Conservation (phyloP, 176 grass and related monocot species). For the Rhipidocladum racemiflorum region DNA sequence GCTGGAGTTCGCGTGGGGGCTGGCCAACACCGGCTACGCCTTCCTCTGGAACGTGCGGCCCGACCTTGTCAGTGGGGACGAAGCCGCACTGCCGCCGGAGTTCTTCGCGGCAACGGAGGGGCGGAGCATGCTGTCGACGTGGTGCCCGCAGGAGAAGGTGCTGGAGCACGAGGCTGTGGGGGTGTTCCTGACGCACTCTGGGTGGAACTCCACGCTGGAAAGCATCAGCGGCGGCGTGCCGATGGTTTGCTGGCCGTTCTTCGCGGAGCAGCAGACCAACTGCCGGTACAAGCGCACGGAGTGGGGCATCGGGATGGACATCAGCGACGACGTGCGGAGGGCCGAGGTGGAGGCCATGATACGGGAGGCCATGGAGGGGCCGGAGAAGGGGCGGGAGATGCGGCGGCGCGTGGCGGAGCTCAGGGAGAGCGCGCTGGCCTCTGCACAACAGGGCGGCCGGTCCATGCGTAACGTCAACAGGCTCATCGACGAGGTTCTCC, state of each 20-base stretch:
- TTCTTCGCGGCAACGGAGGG: neutral
- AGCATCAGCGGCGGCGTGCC: constrained; percentile 44
- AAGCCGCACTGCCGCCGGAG: constrained; percentile 19
- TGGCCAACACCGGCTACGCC: constrained; percentile 36
- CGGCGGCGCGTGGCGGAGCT: neutral
- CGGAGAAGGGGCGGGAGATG: constrained; percentile 32
- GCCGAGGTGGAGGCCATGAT: constrained; percentile 21
- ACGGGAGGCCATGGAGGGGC: constrained; percentile 42
- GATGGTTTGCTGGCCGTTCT: constrained; percentile 60
- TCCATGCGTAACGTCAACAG: constrained; percentile 28
- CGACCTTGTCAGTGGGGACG: constrained; percentile 38
- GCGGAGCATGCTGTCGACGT: constrained; percentile 31
- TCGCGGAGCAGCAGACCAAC: constrained; percentile 67
- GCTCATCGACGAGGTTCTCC: constrained; percentile 29
- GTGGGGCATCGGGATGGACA: constrained; percentile 51
- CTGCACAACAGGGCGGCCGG: neutral
- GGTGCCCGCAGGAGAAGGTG: constrained; percentile 53
- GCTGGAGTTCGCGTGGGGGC: constrained; percentile 55
- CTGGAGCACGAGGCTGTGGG: constrained; percentile 50
- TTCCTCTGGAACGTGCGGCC: constrained; percentile 57
- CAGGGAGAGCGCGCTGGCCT: constrained; percentile 12
- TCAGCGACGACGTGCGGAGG: constrained; percentile 25
- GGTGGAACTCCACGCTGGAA: constrained; percentile 88
- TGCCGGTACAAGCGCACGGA: constrained; percentile 45
- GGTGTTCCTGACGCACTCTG: constrained; percentile 77